A percentile compares a stretch with the other conserved stretches of the same genome.
Conservation (phyloP, 768 basidiomycete species). For the Leccinum imitatum region DNA sequence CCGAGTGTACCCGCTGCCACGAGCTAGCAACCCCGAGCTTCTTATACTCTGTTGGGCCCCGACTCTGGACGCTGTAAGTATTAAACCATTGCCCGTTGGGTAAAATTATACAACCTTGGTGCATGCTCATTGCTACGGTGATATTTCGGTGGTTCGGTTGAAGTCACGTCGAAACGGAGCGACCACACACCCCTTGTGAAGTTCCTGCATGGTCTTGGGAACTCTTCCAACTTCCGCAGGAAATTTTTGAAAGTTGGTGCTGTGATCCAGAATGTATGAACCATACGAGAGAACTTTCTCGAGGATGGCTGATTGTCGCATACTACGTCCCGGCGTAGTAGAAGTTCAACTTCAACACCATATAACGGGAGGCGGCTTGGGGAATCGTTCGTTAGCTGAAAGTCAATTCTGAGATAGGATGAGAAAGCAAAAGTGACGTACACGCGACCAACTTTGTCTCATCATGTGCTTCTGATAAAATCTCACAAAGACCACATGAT, state of each 20-base stretch:
- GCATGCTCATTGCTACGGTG: not conserved
- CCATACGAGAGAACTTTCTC: not conserved
- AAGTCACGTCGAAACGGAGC: not conserved
- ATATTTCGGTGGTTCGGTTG: not conserved
- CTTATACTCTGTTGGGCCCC: conserved; percentile 4
- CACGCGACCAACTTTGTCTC: not conserved
- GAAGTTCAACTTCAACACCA: not conserved
- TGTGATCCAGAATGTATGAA: not conserved
- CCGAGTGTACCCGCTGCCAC: not conserved
- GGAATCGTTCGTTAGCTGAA: not conserved
- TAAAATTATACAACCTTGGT: not conserved
- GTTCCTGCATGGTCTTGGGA: not conserved
- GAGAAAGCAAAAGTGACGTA: not conserved
- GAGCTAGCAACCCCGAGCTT: not conserved
- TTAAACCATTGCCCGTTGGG: not conserved
- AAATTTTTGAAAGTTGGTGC: not conserved
- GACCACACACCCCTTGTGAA: not conserved
- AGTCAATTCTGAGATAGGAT: not conserved
- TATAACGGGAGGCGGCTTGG: not conserved
- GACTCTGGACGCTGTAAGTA: not conserved
- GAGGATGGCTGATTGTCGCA: not conserved
- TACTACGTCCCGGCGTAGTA: not conserved
- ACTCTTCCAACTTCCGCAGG: not conserved
- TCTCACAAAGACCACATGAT: not conserved
- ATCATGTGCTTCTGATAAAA: not conserved